phyloP scores from a whole-genome alignment of 305 asterid species.

The Ajuga reptans region DNA sequence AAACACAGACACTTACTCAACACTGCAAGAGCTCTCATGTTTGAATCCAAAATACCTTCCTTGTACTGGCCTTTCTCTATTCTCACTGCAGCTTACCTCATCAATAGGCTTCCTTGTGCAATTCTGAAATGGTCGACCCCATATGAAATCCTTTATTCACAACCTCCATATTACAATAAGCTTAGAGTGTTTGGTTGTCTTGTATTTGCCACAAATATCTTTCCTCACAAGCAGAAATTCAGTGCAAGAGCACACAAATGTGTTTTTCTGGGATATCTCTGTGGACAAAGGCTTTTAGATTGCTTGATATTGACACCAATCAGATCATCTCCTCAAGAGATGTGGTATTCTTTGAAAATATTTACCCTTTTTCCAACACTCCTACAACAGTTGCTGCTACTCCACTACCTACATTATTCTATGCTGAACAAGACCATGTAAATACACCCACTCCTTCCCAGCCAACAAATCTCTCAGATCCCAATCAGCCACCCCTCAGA shows the following conservation, averaged over 20 bases:
- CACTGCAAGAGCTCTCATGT: background rate
- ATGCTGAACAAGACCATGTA: too few species aligned
- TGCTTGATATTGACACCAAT: background rate
- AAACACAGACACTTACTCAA: background rate
- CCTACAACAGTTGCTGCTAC: background rate
- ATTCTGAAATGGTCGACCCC: background rate
- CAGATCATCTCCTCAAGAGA: background rate
- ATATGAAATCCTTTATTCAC: background rate
- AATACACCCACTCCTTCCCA: too few species aligned
- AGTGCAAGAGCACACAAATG: background rate
- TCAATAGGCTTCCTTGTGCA: background rate
- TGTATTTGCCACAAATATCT: background rate
- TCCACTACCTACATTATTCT: background rate
- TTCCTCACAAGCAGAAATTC: background rate
- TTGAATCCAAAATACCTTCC: background rate
- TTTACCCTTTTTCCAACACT: background rate
- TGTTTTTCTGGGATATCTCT: background rate
- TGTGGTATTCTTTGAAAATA: background rate
- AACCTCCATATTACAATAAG: background rate
- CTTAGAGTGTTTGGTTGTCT: background rate
- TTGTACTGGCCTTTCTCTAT: background rate
- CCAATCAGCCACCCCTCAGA: too few species aligned
- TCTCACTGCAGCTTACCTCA: background rate
- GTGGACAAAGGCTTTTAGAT: background rate
- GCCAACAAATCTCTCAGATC: too few species aligned